Evolutionary conservation across 148 eudicot species (phyloP), one percentile per base, ranked within the genome.

Genomic region (Rhododendron simsii): DNA sequence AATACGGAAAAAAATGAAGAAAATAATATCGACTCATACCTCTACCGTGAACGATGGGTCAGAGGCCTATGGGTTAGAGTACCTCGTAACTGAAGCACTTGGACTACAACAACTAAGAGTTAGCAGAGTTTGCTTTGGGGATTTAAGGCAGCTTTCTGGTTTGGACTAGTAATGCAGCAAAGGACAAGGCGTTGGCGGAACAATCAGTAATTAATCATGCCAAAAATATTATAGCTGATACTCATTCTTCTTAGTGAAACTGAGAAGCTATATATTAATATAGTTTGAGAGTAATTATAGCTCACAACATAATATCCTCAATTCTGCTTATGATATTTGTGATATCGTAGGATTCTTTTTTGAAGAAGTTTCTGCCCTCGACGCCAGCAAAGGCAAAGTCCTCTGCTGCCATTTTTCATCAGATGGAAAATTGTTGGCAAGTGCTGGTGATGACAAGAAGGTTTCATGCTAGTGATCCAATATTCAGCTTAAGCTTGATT

Each of bases 361-460:
- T 26, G 14, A 41, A 55, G 82, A 80, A 57, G 75, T 83, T 83
- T 86, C 73, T 44, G 44, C 80, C 51, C 78, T 89, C 76, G 33
- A 45, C 23, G 45, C 82, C 30, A 84, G 76, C 57, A 81, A 88
- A 80, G 88, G 83, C 81, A 88, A 91, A 86, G 15, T 93, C n/a
- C 84, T 86, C 74, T 87, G 90, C 78, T 92, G 92, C 88, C 87
- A 88, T 82, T 93, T 92, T 76, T 92, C 93, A 63, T 84, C 91
- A 6, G 87, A 86, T 15, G 95, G 95, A 16, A 89, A 83, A 61
- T 65, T 87, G 18, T 82, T 93, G 53, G 95, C 94, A 81, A 85
- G 87, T 92, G 94, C 91, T 80, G 95, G 95, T 28, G 89, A 90
- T 65, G 93, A 89, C 48, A 91, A 86, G 78, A 90, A 90, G 95